Evolutionary conservation across 2,329 filamentous ascomycete species (phyloP), one percentile per base, ranked within the genome.

Genomic region (Hymenoscyphus occultus): DNA sequence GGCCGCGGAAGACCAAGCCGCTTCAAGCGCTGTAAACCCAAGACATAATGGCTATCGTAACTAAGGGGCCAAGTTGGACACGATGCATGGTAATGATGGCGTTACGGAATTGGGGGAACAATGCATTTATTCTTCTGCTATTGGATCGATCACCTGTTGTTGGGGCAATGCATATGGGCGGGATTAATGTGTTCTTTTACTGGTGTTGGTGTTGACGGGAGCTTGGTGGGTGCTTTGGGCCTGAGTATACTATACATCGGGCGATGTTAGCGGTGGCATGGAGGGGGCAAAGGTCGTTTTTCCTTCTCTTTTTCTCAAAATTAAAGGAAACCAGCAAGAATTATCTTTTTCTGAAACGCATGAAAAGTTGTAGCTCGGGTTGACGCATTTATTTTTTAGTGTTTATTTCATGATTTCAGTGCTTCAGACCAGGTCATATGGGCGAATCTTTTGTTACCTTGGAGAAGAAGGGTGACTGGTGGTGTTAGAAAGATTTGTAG

Each of bases 61-160:
- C 45, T 75, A 63, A 71, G 58, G 63, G 45, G 54, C 51, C 74
- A 62, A 70, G 56, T 66, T 60, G 57, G 64, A 67, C 42, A 70
- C 69, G 67, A 73, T 71, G 71, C 67, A 72, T 71, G 65, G 71
- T 35, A 65, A 75, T 69, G 72, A 73, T 67, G 72, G 72, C 72
- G 73, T 72, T 68, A 58, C 48, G 67, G 68, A 69, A 54, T 62
- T 66, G 39, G 58, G 60, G 69, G 64, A 69, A 65, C 61, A 66
- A 60, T 60, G 70, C 61, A 71, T 67, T 54, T 54, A 54, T 54
- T 65, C 57, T 68, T 42, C 39, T 70, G 69, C 58, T 39, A 62
- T 64, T 67, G 67, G 62, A 67, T 65, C 65, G 62, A 67, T 65
- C 65, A 67, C 54, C 51, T 45, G n/a, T 58, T 61, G 56, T 67